phyloP scores from a whole-genome alignment of 345 rosid genomes.

The Aethionema arabicum region DNA sequence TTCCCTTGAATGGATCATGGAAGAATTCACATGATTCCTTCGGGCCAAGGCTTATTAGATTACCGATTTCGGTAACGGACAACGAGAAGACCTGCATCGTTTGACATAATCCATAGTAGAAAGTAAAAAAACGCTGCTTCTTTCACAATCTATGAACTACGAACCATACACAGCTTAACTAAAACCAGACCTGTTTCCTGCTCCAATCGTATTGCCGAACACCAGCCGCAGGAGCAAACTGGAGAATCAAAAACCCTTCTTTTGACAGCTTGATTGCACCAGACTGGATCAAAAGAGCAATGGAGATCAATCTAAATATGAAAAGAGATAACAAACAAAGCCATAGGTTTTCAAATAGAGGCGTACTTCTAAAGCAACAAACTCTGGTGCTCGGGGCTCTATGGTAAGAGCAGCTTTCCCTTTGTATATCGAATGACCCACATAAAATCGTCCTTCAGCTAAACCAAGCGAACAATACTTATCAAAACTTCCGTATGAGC shows the following conservation, averaged over 20 bases:
- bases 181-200: conserved; percentile 62
- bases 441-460: conserved; percentile 60
- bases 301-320: conserved; percentile 18
- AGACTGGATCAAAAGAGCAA: conserved; percentile 46
- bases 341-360: not conserved
- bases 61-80: conserved; percentile 79
- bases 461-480: conserved; percentile 7
- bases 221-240: conserved; percentile 86
- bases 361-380: conserved; percentile 63
- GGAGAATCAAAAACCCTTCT: conserved; percentile 71
- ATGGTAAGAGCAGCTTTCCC: conserved; percentile 92
- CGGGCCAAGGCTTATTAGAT: conserved; percentile 62
- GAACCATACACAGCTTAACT: not conserved
- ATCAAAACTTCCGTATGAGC: not conserved
- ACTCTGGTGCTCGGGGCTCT: conserved; percentile 83
- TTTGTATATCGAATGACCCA: conserved; percentile 86
- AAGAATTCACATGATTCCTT: conserved; percentile 81
- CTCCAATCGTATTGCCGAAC: conserved; percentile 87
- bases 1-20: conserved; percentile 85
- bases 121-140: not conserved
- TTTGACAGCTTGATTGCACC: conserved; percentile 72
- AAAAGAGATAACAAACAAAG: not conserved
- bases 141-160: not conserved
- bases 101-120: not conserved
- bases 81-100: conserved; percentile 70